phyloP scores from a whole-genome alignment of 345 rosid genomes.

The Pistacia vera region DNA sequence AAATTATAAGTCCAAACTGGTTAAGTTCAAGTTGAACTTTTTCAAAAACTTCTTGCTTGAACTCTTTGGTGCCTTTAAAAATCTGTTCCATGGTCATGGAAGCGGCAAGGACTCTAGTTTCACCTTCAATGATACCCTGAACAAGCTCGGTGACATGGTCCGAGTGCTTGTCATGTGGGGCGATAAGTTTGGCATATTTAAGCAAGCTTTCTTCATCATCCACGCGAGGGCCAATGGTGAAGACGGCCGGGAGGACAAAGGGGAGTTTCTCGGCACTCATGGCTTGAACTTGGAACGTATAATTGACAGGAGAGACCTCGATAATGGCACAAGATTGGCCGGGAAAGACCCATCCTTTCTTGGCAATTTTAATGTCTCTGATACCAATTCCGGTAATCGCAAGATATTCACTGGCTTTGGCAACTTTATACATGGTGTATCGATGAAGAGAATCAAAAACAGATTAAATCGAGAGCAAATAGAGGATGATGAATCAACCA shows the following conservation, averaged over 20 bases:
- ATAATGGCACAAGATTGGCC: constrained; percentile 58
- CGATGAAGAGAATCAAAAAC: too few relatives aligned
- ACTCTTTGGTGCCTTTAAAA: constrained; percentile 73
- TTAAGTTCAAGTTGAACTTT: constrained; percentile 78
- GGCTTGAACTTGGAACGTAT: constrained; percentile 85
- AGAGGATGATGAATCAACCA: too few relatives aligned
- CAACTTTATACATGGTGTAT: too few relatives aligned
- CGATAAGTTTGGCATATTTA: constrained; percentile 63
- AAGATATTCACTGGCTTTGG: too few relatives aligned
- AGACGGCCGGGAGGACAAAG: constrained; percentile 70
- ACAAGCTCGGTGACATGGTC: constrained; percentile 76
- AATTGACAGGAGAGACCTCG: constrained; percentile 77
- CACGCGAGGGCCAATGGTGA: constrained; percentile 75
- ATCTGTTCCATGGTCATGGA: constrained; percentile 91
- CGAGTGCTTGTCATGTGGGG: constrained; percentile 67
- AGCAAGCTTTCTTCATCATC: constrained; percentile 54
- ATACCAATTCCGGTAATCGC: too few relatives aligned
- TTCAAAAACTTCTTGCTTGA: constrained; percentile 73
- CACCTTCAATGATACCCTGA: constrained; percentile 84
- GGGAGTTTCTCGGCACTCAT: constrained; percentile 95
- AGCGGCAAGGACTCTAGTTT: constrained; percentile 66
- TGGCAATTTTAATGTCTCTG: too few relatives aligned
- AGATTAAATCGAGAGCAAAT: too few relatives aligned
- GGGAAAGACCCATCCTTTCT: constrained; percentile 46
- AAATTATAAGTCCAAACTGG: constrained; percentile 73